phyloP scores from a whole-genome alignment of 2,329 filamentous ascomycete species.

The Xylariaceae sp. region DNA sequence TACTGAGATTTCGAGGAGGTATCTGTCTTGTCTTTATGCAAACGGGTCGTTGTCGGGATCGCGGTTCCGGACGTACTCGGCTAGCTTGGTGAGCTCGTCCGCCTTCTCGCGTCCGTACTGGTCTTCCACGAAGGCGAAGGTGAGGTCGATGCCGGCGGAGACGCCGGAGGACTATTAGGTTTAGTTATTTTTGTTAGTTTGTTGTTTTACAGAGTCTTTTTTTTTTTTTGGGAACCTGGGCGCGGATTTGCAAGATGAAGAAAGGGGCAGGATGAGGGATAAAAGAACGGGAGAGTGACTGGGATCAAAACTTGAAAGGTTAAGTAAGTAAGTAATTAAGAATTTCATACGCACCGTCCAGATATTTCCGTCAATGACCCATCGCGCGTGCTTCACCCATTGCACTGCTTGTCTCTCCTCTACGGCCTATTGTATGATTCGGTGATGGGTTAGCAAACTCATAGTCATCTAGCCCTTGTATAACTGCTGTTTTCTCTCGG shows the following conservation, averaged over 20 bases:
- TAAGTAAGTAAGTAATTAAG: neutral
- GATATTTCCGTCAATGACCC: conserved; percentile 59
- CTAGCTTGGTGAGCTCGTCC: conserved; percentile 39
- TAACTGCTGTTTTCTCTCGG: too few species aligned
- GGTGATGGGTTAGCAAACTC: too few species aligned
- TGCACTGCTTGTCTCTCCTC: conserved; percentile 44
- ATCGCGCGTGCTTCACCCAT: conserved; percentile 59
- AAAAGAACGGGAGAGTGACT: neutral
- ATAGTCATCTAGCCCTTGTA: too few species aligned
- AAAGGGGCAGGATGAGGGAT: neutral
- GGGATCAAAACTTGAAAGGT: neutral
- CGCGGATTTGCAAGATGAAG: neutral
- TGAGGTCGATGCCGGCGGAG: conserved; percentile 55
- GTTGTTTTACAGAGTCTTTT: too few species aligned
- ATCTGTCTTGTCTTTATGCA: too few species aligned
- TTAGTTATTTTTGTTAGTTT: too few species aligned
- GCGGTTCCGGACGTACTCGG: conserved; percentile 54
- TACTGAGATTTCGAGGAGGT: too few species aligned
- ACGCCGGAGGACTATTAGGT: conserved; percentile 44
- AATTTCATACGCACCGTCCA: conserved; percentile 42
- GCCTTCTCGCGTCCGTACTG: conserved; percentile 50
- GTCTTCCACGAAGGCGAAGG: conserved; percentile 49
- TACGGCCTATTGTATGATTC: conserved; percentile 32
- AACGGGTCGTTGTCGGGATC: conserved; percentile 52
- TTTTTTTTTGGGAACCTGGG: too few species aligned